These are phyloP conservation scores for Polytrichum commune DNA, from an alignment of 225 moss, liverwort and hornwort genomes.

Conservation along the genomic window DNA sequence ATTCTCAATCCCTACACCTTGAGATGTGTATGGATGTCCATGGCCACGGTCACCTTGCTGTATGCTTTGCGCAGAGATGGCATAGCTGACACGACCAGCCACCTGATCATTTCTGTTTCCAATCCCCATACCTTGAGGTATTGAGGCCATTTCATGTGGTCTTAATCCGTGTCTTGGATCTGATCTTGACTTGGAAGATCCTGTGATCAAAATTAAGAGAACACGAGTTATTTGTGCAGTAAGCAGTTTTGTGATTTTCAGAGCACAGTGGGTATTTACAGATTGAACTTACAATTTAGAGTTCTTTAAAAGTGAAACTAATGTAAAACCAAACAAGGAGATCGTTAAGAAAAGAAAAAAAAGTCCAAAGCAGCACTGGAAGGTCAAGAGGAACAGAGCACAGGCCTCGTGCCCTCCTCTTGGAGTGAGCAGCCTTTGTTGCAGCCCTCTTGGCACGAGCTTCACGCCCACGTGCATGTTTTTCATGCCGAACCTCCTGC, in stretches of 20 bases:
- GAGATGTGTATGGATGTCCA: neutral
- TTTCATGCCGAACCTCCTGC: slow-evolving; percentile 49
- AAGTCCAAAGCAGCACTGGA: neutral
- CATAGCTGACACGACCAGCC: slow-evolving; percentile 4
- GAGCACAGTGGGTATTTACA: neutral
- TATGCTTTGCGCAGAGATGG: neutral
- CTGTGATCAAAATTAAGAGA: slow-evolving; percentile 4
- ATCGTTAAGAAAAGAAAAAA: neutral
- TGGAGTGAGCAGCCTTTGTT: slow-evolving; percentile 12
- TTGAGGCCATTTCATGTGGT: neutral
- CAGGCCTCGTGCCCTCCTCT: slow-evolving; percentile 39
- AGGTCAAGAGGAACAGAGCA: neutral
- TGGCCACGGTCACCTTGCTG: neutral
- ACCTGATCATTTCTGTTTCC: neutral
- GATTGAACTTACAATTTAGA: neutral
- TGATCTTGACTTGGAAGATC: slow-evolving; percentile 14
- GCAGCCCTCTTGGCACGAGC: slow-evolving; percentile 61
- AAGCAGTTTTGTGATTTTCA: neutral
- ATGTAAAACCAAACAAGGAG: neutral
- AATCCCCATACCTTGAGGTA: neutral
- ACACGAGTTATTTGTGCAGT: too few species aligned
- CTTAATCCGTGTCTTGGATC: slow-evolving; percentile 5
- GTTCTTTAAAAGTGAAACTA: neutral
- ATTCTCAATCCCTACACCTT: slow-evolving; percentile 4
- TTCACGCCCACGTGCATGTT: slow-evolving; percentile 66